Conservation (phyloP, 2,329 filamentous ascomycete genomes). For the Catunica adiposa region DNA sequence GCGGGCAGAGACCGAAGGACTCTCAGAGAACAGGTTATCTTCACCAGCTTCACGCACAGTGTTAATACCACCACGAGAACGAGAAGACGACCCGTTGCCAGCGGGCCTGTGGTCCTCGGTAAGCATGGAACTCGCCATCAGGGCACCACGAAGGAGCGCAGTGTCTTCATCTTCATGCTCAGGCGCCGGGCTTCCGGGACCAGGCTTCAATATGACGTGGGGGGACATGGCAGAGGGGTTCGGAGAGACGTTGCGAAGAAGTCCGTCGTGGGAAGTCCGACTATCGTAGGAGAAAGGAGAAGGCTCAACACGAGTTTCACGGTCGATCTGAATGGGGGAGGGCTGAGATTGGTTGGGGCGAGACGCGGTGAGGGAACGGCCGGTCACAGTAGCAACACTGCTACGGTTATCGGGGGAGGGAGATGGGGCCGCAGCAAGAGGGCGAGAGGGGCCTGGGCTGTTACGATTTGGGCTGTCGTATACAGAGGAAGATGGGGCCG, state of each 20-base stretch:
- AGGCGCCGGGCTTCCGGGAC: constrained; percentile 22
- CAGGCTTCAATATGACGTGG: constrained; percentile 11
- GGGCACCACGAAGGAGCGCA: constrained; percentile 34
- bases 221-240: constrained; percentile 17
- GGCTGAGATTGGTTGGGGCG: constrained; percentile 24
- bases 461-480: neutral
- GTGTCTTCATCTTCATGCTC: constrained; percentile 36
- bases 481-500: neutral
- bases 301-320: constrained; percentile 22
- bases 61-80: neutral
- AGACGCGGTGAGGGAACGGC: constrained; percentile 31
- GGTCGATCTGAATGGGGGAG: constrained; percentile 32
- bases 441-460: too few species aligned
- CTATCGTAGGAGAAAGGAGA: constrained; percentile 35
- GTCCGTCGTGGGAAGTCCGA: constrained; percentile 33
- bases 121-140: constrained; percentile 33
- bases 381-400: constrained; percentile 23
- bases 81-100: neutral
- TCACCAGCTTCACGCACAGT: constrained; percentile 21
- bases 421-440: too few species aligned
- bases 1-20: constrained; percentile 24
- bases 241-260: constrained; percentile 22
- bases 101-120: constrained; percentile 5
- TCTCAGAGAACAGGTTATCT: constrained; percentile 40
- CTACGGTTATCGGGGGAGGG: constrained; percentile 20